Percentiles rank a stretch among this genome's conserved stretches.
Conservation (phyloP, 2,329 filamentous ascomycete genomes). For the Penicillium rolfsii region DNA sequence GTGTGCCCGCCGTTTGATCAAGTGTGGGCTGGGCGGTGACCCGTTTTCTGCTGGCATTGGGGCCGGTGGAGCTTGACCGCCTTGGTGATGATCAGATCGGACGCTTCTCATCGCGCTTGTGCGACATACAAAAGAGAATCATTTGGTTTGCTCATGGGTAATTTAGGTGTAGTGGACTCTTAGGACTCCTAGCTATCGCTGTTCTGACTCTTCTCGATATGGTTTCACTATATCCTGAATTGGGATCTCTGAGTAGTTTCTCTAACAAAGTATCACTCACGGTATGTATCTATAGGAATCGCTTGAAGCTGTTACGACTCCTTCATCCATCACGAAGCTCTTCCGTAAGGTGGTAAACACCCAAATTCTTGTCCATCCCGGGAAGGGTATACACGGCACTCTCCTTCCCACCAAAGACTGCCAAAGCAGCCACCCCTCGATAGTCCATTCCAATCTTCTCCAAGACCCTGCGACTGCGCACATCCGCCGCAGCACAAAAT, state of each 20-base stretch:
- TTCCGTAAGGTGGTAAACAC: conserved; percentile 18
- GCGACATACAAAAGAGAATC: too few species aligned
- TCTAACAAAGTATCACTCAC: background rate
- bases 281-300: background rate
- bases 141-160: too few species aligned
- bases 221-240: background rate
- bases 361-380: conserved; percentile 23
- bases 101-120: background rate
- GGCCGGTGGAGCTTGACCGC: background rate
- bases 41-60: conserved; percentile 11
- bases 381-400: conserved; percentile 25
- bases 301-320: too few species aligned
- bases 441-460: conserved; percentile 32
- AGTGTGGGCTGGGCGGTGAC: conserved; percentile 18
- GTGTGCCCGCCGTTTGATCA: conserved; percentile 16
- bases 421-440: conserved; percentile 22
- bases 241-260: background rate
- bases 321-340: background rate
- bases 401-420: conserved; percentile 20
- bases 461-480: conserved; percentile 23
- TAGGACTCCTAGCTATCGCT: too few species aligned
- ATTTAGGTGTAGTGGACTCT: too few species aligned
- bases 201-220: too few species aligned
- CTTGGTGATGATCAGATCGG: background rate
- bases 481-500: conserved; percentile 25